Evolutionary conservation across 2,329 filamentous ascomycete species (phyloP), one percentile per base, ranked within the genome.

Genomic region (Neodidymelliopsis sp.): DNA sequence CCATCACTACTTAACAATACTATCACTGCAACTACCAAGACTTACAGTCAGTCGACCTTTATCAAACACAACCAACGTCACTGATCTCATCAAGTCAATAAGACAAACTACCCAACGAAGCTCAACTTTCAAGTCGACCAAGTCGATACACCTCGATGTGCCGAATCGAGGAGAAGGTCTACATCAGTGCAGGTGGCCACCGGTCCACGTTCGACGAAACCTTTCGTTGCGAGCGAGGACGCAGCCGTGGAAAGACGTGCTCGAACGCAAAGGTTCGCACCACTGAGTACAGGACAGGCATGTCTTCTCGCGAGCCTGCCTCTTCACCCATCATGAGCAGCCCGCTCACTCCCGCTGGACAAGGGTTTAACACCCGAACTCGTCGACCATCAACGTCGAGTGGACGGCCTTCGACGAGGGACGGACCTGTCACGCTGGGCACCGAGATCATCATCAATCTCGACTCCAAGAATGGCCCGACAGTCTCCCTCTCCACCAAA

Each of bases 101-200:
- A n/a, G n/a, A 19, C 16, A n/a, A 15, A 6, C 42, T 31, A 27
- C n/a, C n/a, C n/a, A n/a, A n/a, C n/a, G n/a, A n/a, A n/a, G n/a
- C n/a, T n/a, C n/a, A n/a, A n/a, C n/a, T n/a, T n/a, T n/a, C n/a
- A n/a, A n/a, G n/a, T n/a, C n/a, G n/a, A n/a, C n/a, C n/a, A n/a
- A n/a, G n/a, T n/a, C n/a, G n/a, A n/a, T n/a, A n/a, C 33, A 33
- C 39, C 50, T 56, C 49, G 18, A 72, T 72, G 69, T 72, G 69
- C 44, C 57, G 63, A 28, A 51, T 71, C 23, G 64, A 71, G 25
- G 63, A 69, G 43, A 60, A 57, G n/a, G 36, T 67, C 37, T 69
- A 69, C 47, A 56, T 64, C 47, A 27, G 45, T 16, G 12, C 54
- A 18, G 63, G 69, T 40, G 69, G 69, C 40, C 49, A 57, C 22